Percentiles rank a stretch among this genome's conserved stretches.
Conservation (phyloP, 2,329 filamentous ascomycete species). For the Phoma sp. region DNA sequence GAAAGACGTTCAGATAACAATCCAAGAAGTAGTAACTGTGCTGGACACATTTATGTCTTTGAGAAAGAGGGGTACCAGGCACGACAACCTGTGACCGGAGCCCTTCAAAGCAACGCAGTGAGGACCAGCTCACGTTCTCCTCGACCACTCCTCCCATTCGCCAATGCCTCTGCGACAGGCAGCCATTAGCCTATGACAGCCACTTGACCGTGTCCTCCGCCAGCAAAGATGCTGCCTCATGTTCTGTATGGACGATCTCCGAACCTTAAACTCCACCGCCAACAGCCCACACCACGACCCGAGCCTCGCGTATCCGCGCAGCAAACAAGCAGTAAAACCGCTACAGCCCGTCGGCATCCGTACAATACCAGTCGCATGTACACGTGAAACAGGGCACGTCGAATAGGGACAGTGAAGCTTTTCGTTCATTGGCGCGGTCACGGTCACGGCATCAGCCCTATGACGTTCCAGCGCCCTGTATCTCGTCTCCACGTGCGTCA, state of each 20-base stretch:
- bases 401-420: not conserved
- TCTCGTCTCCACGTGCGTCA: not conserved
- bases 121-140: not conserved
- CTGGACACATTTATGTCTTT: conserved; percentile 1
- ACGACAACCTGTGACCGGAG: conserved; percentile 5
- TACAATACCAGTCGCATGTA: not conserved
- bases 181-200: not conserved
- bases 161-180: not conserved
- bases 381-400: not conserved
- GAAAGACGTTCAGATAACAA: too few species aligned
- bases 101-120: not conserved
- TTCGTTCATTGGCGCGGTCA: not conserved
- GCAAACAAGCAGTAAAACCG: not conserved
- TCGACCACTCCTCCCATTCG: not conserved
- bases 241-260: conserved; percentile 1
- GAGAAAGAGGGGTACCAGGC: conserved; percentile 2
- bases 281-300: not conserved
- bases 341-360: not conserved
- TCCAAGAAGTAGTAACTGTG: too few species aligned
- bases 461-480: not conserved
- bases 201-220: not conserved
- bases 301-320: conserved; percentile 7
- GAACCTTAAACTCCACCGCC: conserved; percentile 12
- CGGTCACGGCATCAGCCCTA: not conserved
- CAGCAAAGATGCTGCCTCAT: not conserved